Evolutionary conservation across 2,329 filamentous ascomycete species (phyloP).

Genomic region (Cladorrhinum sp.): DNA sequence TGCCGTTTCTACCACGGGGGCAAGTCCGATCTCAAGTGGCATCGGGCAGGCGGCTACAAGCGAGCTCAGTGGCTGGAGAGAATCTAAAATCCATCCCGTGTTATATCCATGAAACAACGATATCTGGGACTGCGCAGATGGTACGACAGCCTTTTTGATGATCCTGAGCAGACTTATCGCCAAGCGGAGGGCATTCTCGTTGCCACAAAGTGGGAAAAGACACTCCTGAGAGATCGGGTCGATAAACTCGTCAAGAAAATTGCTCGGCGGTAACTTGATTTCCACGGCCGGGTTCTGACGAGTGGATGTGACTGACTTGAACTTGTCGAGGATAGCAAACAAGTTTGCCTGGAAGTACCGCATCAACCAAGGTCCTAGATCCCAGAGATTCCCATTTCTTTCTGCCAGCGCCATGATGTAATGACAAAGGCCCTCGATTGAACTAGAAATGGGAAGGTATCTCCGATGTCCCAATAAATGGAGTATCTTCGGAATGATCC

Average conservation of each 20-base stretch:
- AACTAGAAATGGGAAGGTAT: constrained; percentile 46
- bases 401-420: constrained; percentile 46
- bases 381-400: constrained; percentile 47
- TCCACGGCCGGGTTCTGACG: constrained; percentile 6
- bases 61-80: constrained; percentile 42
- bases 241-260: neutral
- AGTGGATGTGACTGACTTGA: constrained; percentile 11
- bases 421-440: constrained; percentile 53
- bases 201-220: constrained; percentile 40
- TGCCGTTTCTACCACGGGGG: constrained; percentile 37
- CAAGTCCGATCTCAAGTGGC: constrained; percentile 31
- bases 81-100: constrained; percentile 50
- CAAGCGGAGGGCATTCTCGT: constrained; percentile 47
- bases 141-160: constrained; percentile 39
- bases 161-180: constrained; percentile 44
- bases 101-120: constrained; percentile 38
- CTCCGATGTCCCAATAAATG: constrained; percentile 53
- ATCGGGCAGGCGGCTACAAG: constrained; percentile 39
- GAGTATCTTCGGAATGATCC: constrained; percentile 59
- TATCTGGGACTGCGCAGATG: constrained; percentile 33
- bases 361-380: constrained; percentile 42
- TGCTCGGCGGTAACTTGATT: constrained; percentile 39
- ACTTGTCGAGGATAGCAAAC: constrained; percentile 24
- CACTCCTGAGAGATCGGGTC: constrained; percentile 29
- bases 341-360: constrained; percentile 48